Percentiles rank a stretch among this genome's conserved stretches.
These are phyloP conservation scores for Cordia subcordata DNA, from an alignment of 257 asterid genomes.

Conservation along the genomic window DNA sequence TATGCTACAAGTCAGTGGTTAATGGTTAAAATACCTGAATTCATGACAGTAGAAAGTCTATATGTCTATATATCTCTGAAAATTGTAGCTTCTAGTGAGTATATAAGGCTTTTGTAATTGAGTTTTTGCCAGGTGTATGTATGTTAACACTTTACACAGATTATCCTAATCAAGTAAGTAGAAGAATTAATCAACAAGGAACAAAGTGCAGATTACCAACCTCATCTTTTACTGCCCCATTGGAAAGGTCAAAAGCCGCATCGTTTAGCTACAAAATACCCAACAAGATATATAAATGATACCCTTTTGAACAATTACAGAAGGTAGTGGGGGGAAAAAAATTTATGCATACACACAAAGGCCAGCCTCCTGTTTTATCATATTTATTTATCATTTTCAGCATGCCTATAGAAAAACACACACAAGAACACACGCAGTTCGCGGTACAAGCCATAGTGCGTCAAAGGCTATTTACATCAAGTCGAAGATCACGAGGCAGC, in stretches of 20 bases:
- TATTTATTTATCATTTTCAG: no score
- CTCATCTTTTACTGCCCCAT: constrained; percentile 79
- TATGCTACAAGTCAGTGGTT: no score
- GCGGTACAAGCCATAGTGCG: background rate
- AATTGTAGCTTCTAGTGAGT: no score
- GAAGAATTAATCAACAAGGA: background rate
- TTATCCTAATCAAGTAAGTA: background rate
- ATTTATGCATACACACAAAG: background rate
- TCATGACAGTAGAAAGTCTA: no score
- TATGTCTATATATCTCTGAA: no score
- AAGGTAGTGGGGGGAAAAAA: background rate
- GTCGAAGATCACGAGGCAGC: constrained; percentile 89
- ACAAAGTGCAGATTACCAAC: constrained; percentile 27
- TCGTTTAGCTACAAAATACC: constrained; percentile 71
- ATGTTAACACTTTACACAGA: background rate
- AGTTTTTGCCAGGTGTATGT: no score
- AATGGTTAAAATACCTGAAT: no score
- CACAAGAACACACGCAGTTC: no score
- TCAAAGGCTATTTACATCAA: constrained; percentile 57
- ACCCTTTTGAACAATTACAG: background rate
- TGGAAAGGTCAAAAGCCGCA: constrained; percentile 98
- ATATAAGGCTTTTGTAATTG: no score
- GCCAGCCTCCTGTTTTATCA: no score
- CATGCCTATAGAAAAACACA: background rate
- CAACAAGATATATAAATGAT: constrained; percentile 7